Base-by-base conservation (phyloP, 805 yeast species). In the Saccharomyces kudriavzevii region DNA sequence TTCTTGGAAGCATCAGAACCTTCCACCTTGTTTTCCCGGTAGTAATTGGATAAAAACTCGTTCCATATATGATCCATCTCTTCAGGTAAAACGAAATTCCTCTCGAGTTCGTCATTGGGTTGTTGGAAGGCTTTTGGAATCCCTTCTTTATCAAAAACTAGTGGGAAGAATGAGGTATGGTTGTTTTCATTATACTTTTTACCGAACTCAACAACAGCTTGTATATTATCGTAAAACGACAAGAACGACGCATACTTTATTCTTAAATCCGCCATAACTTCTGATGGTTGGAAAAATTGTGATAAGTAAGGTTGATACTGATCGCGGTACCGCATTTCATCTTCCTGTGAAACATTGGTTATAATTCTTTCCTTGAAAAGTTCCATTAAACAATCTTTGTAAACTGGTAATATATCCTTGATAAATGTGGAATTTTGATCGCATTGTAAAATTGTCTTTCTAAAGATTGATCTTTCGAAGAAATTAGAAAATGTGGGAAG, bases 61-160 rank as follows among this genome's bases (percentile, higher is more conserved):
- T 53, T 49, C 68, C 70, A 64, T 14, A 47, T 22, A 2, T 47
- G 53, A 22, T 54, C 49, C 47, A 68, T 51, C 11, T 55, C 54
- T 11, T 40, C 25, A 0, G 71, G 69, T 45, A 68, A 40, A 9
- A 45, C 25, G 3, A 49, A 28, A 29, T 49, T 43, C 13, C 26
- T 50, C 10, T 54, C 25, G 1, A 29, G 20, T 28, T 52, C 58
- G 8, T 51, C 28, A 17, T 47, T 40, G 8, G 29, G 51, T 10
- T 55, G 55, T 25, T 58, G 60, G 48, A 58, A 65, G 4, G 48
- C 17, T 0, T 25, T 10, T 9, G 69, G 66, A 5, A 64, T 54
- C 25, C 58, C 59, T n/a, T 52, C 58, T 31, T 55, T 57, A 17
- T 65, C 62, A 28, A 67, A 59, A 2, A 65, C 31, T 30, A 67